Conservation (phyloP, 768 basidiomycete species). For the Boletus vermiculosoides region DNA sequence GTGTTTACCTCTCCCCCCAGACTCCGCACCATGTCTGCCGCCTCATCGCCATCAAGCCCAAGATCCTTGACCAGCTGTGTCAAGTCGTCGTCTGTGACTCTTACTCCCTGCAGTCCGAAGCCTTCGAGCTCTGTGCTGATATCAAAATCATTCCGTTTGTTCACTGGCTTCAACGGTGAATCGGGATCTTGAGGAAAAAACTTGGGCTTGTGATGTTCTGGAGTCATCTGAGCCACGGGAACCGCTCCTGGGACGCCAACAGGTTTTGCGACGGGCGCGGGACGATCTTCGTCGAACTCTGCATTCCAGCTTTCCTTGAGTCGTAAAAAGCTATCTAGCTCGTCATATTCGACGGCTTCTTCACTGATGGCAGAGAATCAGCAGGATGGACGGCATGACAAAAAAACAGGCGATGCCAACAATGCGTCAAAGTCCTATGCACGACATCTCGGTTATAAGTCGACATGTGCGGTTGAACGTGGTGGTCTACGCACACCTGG, state of each 20-base stretch:
- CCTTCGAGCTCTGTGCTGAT: conserved; percentile 66
- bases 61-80: conserved; percentile 68
- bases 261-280: conserved; percentile 53
- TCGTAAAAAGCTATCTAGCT: conserved; percentile 69
- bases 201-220: conserved; percentile 63
- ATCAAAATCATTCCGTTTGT: conserved; percentile 61
- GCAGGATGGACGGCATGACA: background rate
- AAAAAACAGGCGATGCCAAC: conserved; percentile 41
- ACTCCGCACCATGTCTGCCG: conserved; percentile 69
- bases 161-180: conserved; percentile 54
- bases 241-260: conserved; percentile 81
- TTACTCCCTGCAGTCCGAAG: conserved; percentile 72
- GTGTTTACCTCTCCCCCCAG: conserved; percentile 38
- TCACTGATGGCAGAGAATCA: conserved; percentile 48
- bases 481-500: conserved; percentile 59
- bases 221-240: conserved; percentile 75
- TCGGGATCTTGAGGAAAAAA: conserved; percentile 44
- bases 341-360: conserved; percentile 78
- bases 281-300: conserved; percentile 57
- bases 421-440: conserved; percentile 69
- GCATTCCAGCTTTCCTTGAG: conserved; percentile 69
- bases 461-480: background rate
- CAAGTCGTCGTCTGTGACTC: conserved; percentile 75
- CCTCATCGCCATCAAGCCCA: conserved; percentile 75
- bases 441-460: conserved; percentile 6